These are phyloP conservation scores for Candida nanaspora DNA, from an alignment of 805 yeast genomes.

Conservation along the genomic window DNA sequence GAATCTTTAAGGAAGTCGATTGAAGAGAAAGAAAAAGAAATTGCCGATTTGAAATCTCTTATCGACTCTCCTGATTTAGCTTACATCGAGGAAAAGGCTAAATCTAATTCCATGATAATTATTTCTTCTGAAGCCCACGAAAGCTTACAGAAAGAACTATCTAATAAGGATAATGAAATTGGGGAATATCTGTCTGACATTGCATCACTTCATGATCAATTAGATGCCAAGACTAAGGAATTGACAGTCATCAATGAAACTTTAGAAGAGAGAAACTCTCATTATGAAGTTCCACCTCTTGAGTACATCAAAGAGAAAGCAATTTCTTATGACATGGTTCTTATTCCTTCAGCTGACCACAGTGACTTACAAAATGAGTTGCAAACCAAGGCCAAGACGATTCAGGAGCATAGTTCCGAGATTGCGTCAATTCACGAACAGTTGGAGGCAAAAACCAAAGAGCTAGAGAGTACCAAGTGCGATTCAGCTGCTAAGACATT, in stretches of 20 bases:
- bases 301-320: conserved; percentile 17
- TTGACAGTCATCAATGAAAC: conserved; percentile 1
- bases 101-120: neutral
- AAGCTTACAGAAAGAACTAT: neutral
- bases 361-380: neutral
- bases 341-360: conserved; percentile 4
- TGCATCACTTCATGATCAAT: conserved; percentile 6
- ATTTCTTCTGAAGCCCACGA: conserved; percentile 1
- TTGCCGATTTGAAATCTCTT: neutral
- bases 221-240: conserved; percentile 1
- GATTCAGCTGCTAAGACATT: conserved; percentile 4
- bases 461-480: neutral
- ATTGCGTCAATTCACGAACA: neutral
- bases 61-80: conserved; percentile 5
- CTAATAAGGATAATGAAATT: conserved; percentile 8
- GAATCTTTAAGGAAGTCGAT: neutral
- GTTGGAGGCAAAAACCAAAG: conserved; percentile 3
- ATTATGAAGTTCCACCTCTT: conserved; percentile 9
- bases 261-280: neutral
- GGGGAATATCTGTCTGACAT: conserved; percentile 5
- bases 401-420: neutral
- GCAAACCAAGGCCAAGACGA: neutral
- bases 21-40: neutral
- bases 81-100: conserved; percentile 5
- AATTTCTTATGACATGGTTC: conserved; percentile 6